Evolutionary conservation across 2,329 filamentous ascomycete species (phyloP), one percentile per base, ranked within the genome.

Genomic region (Epichloe sibirici): DNA sequence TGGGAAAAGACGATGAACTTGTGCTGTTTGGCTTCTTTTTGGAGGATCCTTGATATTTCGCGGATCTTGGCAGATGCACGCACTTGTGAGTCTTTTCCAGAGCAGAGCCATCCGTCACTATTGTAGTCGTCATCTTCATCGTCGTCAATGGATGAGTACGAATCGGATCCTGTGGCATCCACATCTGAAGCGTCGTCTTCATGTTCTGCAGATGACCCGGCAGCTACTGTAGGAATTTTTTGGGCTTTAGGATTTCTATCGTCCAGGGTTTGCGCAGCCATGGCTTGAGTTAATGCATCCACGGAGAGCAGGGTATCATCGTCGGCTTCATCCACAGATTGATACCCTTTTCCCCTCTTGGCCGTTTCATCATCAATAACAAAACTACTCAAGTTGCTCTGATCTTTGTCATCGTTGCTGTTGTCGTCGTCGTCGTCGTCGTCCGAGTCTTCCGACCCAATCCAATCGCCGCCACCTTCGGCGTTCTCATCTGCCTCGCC

Each of bases 1-100:
- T 97, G 89, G 1, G 90, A 95, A 70, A 98, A 98, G 57, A 98
- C 90, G 62, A 98, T 98, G 65, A 95, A 95, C 66, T 98, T 98
- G 76, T 95, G 88, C 55, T 89, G 76, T 2, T 77, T 73, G 0
- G 83, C 83, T 67, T 98, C 93, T 45, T 81, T 81, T 57, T 83
- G 79, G 8, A 98, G 79, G 49, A 98, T 87, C 55, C 82, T 76
- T 63, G 95, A 79, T 21, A 97, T 77, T 60, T 93, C 83, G 45
- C 86, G 83, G 62, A 98, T 94, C 72, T 98, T 98, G 61, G 93
- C 91, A 0, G 93, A 98, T 2, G 82, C 78, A 28, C 80, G 72
- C 37, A 86, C 74, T 31, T 73, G 71, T 3, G 47, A 23, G 31
- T 21, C 40, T 7, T 45, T 49, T 15, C 47, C 47, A n/a, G 51